phyloP scores from a whole-genome alignment of 1,284 basidiomycete species.

The Papiliotrema flavescens region DNA sequence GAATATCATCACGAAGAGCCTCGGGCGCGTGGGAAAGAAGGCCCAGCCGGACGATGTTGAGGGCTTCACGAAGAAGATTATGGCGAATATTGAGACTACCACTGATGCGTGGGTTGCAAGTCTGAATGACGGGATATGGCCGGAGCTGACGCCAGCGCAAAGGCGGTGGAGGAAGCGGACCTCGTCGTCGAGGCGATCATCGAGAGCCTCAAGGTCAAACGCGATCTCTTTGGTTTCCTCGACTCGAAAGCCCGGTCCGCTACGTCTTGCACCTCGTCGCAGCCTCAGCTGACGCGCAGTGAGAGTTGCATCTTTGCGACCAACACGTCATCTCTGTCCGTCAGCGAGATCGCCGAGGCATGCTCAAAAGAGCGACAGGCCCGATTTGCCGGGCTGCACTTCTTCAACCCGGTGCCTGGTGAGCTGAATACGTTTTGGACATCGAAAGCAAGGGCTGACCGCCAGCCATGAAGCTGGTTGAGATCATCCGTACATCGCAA shows the following conservation, averaged over 20 bases:
- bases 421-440: background rate
- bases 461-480: conserved; percentile 58
- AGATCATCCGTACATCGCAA: conserved; percentile 54
- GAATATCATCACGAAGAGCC: conserved; percentile 56
- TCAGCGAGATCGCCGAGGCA: conserved; percentile 54
- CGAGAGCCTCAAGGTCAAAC: conserved; percentile 57
- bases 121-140: background rate
- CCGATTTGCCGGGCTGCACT: conserved; percentile 55
- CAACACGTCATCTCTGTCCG: conserved; percentile 57
- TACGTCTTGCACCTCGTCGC: background rate
- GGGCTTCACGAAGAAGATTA: conserved; percentile 45
- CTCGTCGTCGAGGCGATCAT: conserved; percentile 60
- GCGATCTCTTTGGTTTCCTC: conserved; percentile 55
- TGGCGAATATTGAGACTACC: conserved; percentile 53
- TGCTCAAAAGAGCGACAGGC: conserved; percentile 44
- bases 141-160: conserved; percentile 22
- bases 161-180: conserved; percentile 53
- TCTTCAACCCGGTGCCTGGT: conserved; percentile 52
- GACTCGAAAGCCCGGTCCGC: conserved; percentile 52
- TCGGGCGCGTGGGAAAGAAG: conserved; percentile 55
- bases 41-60: conserved; percentile 51
- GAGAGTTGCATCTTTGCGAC: conserved; percentile 54
- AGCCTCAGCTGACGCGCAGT: conserved; percentile 4
- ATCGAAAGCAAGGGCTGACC: background rate
- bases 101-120: conserved; percentile 50